Base-by-base conservation (phyloP, 495 filamentous ascomycete genomes). In the Barbatosphaeria neglecta region DNA sequence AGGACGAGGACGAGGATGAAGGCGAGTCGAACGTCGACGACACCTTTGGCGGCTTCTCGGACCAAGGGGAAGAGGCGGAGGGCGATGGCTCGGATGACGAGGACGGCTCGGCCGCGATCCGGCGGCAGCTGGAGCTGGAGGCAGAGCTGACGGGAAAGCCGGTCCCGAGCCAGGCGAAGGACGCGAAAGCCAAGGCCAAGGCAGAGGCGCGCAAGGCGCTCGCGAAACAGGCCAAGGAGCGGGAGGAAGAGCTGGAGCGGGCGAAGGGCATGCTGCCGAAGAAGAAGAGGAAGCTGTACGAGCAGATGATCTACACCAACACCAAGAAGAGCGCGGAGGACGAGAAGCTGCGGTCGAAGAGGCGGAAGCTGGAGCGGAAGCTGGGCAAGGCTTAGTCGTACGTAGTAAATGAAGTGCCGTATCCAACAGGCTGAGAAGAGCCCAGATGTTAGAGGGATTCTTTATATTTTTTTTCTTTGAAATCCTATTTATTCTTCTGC, bases 231-330 rank as follows among this genome's bases (percentile, higher is more conserved):
- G 70, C 77, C 48, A 74, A 68, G 46, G 74, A 86, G 60, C 84
- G 88, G 59, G 85, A 85, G 19, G 86, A 90, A 60, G 84, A 90
- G 52, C 69, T 90, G 40, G 85, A 90, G 65, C 73, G 87, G 61
- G 79, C 83, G 62, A 90, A 90, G 75, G 87, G 87, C 64, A 93
- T 93, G 87, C 84, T 93, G 73, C 82, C 81, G 65, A 80, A 86
- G 67, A 89, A 87, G 78, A 90, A 90, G 75, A 72, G 87, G 54
- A 90, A 90, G 77, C 68, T 90, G 50, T 75, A 86, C 45, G 87
- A 90, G 71, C 89, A 93, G 76, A 93, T 93, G 87, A 73, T 86
- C 59, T 88, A 87, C 68, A 83, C 76, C 51, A 90, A 90, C 65
- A 85, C 81, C 67, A 84, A 85, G 73, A 81, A 82, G 72, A 83